Base-by-base conservation (phyloP, 176 grass and related monocot genomes). In the Carex pumila region DNA sequence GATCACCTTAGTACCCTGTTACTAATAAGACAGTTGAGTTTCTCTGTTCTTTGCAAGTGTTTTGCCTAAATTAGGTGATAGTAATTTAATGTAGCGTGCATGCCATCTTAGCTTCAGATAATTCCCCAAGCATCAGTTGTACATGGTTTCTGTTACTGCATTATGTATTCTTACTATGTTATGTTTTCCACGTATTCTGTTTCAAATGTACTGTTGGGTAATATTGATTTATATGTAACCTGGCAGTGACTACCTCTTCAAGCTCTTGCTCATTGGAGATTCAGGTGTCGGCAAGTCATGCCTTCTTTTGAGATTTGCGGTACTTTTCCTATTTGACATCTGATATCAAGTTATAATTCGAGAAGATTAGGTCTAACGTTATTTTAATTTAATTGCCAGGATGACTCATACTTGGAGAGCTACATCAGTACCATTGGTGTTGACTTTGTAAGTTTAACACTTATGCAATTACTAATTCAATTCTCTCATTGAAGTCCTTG, bases 371-470 rank as follows among this genome's bases (percentile, higher is more conserved):
- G 15, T 57, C 52, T 78, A 78, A 78, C 15, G 0, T 55, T 77
- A 5, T 31, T 79, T 10, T 34, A 57, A 80, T 7, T 90, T 17
- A 17, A 29, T 90, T 71, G 58, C 73, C 74, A 95, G 93, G 93
- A 95, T 67, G 88, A 95, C 43, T 95, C 93, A 1, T 95, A 95
- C 83, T 61, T 95, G 90, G 90, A 95, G 71, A 95, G 93, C 61
- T 95, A 95, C 63, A 95, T 95, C 79, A 95, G 90, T 73, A 95
- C 93, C 32, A 95, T 95, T 62, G 93, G 93, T 72, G 93, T 95
- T 87, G 93, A 95, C 80, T 92, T 95, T 65, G 90, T 95, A 90
- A 86, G 93, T 56, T 12, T 61, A 81, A 64, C 36, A 55, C 45
- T 58, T 65, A 25, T 81, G 19, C 73, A 18, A 57, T 57, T 78